Conservation (phyloP, 2,329 filamentous ascomycete species). For the Taxawa tesnikishii region DNA sequence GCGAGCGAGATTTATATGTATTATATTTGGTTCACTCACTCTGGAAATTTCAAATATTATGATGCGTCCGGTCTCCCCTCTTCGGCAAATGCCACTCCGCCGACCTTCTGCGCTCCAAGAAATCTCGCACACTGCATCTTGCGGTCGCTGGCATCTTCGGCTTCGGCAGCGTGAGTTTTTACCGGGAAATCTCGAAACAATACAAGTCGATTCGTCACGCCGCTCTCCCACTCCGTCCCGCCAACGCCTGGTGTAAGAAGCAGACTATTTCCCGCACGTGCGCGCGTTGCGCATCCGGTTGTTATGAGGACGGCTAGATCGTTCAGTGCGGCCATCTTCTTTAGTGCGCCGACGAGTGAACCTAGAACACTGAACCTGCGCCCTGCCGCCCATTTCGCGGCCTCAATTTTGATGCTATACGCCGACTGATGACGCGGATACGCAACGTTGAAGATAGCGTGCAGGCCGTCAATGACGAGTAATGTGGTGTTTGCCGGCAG, state of each 20-base stretch:
- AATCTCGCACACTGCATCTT: constrained; percentile 19
- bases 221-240: constrained; percentile 67
- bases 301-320: constrained; percentile 64
- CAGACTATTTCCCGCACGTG: constrained; percentile 39
- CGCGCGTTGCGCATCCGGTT: constrained; percentile 72
- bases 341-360: constrained; percentile 46
- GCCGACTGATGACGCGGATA: constrained; percentile 46
- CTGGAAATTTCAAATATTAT: constrained; percentile 36
- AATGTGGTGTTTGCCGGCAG: constrained; percentile 53
- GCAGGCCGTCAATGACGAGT: constrained; percentile 67
- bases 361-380: constrained; percentile 51
- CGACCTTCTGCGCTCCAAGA: constrained; percentile 29
- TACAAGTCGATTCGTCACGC: constrained; percentile 59
- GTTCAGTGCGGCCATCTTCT: constrained; percentile 61
- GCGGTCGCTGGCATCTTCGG: constrained; percentile 10
- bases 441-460: constrained; percentile 62
- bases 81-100: constrained; percentile 25
- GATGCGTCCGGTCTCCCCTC: constrained; percentile 32
- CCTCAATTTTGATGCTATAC: constrained; percentile 17
- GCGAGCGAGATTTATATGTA: too few relatives aligned
- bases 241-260: constrained; percentile 64
- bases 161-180: too few relatives aligned
- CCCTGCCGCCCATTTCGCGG: constrained; percentile 34
- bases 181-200: constrained; percentile 60
- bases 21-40: too few relatives aligned